Percentiles rank a stretch among this genome's conserved stretches.
Evolutionary conservation across 2,329 filamentous ascomycete genomes (phyloP).

Genomic region (Simplicillium sp.): DNA sequence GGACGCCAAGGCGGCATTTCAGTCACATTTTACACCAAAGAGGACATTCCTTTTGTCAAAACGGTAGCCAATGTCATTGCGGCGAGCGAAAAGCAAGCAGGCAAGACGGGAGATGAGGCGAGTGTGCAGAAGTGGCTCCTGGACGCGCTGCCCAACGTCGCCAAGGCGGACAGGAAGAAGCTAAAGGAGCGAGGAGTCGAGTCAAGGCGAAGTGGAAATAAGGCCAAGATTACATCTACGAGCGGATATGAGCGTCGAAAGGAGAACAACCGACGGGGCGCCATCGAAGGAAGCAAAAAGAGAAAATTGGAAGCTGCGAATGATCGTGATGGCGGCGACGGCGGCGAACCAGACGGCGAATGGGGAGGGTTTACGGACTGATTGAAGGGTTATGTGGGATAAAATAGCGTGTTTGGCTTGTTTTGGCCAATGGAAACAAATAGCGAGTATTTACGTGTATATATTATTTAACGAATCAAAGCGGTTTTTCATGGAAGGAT

Average conservation of each 20-base stretch:
- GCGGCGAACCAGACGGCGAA: slow-evolving; percentile 22
- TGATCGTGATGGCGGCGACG: slow-evolving; percentile 8
- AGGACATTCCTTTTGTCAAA: slow-evolving; percentile 83
- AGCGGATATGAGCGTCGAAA: slow-evolving; percentile 63
- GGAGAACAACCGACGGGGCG: slow-evolving; percentile 57
- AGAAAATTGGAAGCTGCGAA: slow-evolving; percentile 23
- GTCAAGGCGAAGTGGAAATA: slow-evolving; percentile 40
- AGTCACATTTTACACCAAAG: slow-evolving; percentile 91
- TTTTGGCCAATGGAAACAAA: slow-evolving; percentile 2
- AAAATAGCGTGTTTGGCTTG: not conserved
- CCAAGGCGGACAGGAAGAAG: slow-evolving; percentile 74
- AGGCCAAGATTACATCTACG: slow-evolving; percentile 70
- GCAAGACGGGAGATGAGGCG: slow-evolving; percentile 39
- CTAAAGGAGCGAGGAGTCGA: slow-evolving; percentile 77
- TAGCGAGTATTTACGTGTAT: too few species aligned
- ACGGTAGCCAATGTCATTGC: slow-evolving; percentile 89
- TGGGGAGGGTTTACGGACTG: slow-evolving; percentile 42
- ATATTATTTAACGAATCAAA: too few species aligned
- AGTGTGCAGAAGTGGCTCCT: slow-evolving; percentile 78
- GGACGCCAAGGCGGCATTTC: slow-evolving; percentile 81
- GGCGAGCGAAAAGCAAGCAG: slow-evolving; percentile 64
- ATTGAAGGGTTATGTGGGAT: slow-evolving; percentile 3
- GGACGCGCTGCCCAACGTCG: slow-evolving; percentile 73
- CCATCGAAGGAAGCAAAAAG: slow-evolving; percentile 52
- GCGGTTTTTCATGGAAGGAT: too few species aligned